Percentiles rank a stretch among this genome's conserved stretches.
Evolutionary conservation across 2,329 filamentous ascomycete genomes (phyloP).

Genomic region (Diaporthe vaccinii): DNA sequence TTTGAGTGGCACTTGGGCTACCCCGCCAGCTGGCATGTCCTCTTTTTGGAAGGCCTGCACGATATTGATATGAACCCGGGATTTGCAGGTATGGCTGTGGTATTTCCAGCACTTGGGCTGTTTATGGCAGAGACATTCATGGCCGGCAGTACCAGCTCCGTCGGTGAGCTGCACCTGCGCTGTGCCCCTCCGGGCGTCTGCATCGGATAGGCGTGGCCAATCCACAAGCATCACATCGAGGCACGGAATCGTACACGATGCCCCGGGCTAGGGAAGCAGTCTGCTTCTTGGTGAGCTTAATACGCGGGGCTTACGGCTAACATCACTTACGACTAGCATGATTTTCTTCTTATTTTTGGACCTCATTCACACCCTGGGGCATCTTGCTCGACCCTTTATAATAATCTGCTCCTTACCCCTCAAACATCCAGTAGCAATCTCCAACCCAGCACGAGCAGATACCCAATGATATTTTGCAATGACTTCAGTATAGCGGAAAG

Average conservation of each 20-base stretch:
- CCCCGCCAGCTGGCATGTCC: background rate
- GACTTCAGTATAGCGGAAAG: background rate
- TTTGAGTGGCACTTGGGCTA: background rate
- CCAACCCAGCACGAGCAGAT: background rate
- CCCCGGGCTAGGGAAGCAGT: background rate
- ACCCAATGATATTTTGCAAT: background rate
- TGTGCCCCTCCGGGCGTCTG: background rate
- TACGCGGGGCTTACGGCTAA: background rate
- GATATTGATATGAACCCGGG: background rate
- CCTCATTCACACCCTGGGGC: background rate
- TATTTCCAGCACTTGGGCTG: background rate
- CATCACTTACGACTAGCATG: background rate
- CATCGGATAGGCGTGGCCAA: background rate
- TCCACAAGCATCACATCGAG: background rate
- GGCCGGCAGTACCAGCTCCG: background rate
- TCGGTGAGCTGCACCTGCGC: background rate
- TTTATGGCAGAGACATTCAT: background rate
- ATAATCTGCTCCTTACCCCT: background rate
- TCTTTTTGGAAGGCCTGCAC: background rate
- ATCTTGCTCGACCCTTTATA: background rate
- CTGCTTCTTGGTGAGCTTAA: too few relatives aligned
- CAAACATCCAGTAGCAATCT: background rate
- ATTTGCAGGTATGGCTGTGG: too few relatives aligned
- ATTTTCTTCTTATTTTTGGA: background rate
- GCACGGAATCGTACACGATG: accelerated